Evolutionary conservation across 768 basidiomycete genomes (phyloP), one percentile per base, ranked within the genome.

Genomic region (Leccinum arenicola): DNA sequence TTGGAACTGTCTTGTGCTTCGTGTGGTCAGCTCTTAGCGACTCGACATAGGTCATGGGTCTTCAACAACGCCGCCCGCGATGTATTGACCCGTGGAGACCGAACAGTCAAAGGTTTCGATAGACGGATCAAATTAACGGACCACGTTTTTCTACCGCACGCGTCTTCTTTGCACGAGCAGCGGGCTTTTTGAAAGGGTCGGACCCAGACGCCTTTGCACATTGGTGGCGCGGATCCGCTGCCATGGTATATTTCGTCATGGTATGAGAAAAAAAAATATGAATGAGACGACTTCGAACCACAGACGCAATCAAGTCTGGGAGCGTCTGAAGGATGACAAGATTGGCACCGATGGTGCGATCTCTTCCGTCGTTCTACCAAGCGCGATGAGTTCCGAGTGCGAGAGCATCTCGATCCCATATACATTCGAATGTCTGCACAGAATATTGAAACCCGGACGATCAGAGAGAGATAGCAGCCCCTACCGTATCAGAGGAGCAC

Each of bases 391-490:
- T 70, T 98, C 96, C 36, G 80, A 76, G n/a, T 92, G 86, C 4
- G 95, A 93, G 31, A 97, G 96, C 97, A 98, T 99, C 77, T 99
- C 97, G 71, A 99, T 99, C 21, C 97, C 97, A 74, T 99, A 98
- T 5, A 99, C 97, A 70, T 98, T 97, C 6, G 95, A 88, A 71
- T 86, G 84, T 27, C 93, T 92, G 61, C 2, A 17, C 17, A 40
- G 8, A 25, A 50, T 23, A 59, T 68, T 43, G 23, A 60, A 49
- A 31, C 17, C 9, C 59, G 36, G 11, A 19, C 53, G 33, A 43
- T 50, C 27, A 12, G 36, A 31, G 17, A 40, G 14, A 5, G 54
- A 53, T 4, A 17, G 7, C 3, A 31, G 21, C 19, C 66, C 79
- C 47, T 61, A 92, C 85, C 95, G 85, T 66, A 99, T 98, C 1